Evolutionary conservation across 2,329 filamentous ascomycete species (phyloP).

Genomic region (Colletotrichum theobromicola): DNA sequence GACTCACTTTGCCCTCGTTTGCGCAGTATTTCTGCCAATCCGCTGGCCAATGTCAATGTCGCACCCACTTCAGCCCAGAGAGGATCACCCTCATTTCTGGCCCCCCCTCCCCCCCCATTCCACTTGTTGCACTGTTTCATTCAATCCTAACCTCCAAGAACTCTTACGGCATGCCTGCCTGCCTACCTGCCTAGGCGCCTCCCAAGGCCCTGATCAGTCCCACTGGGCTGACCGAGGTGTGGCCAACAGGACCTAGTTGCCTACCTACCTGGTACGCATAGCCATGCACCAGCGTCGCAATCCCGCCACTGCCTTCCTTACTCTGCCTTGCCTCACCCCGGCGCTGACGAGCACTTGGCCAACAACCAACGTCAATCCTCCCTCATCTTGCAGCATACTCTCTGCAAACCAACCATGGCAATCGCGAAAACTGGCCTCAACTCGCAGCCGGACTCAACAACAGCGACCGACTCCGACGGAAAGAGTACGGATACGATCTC

Average conservation of each 20-base stretch:
- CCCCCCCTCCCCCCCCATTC: slow-evolving; percentile 5
- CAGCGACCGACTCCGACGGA: neutral
- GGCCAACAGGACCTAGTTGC: neutral
- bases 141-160: neutral
- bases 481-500: slow-evolving; percentile 7
- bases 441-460: neutral
- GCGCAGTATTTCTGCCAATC: slow-evolving; percentile 10
- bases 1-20: neutral
- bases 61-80: slow-evolving; percentile 18
- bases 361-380: slow-evolving; percentile 9
- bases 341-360: neutral
- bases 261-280: neutral
- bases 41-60: neutral
- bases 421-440: neutral
- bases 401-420: neutral
- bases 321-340: neutral
- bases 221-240: neutral
- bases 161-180: neutral
- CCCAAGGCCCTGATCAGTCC: neutral
- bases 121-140: slow-evolving; percentile 3
- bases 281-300: neutral
- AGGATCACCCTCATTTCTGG: slow-evolving; percentile 8
- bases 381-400: slow-evolving; percentile 13
- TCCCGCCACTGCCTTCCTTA: slow-evolving; percentile 7
- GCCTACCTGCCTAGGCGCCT: neutral